Conservation (phyloP, 306 rosid species). For the Macrotyloma uniflorum region DNA sequence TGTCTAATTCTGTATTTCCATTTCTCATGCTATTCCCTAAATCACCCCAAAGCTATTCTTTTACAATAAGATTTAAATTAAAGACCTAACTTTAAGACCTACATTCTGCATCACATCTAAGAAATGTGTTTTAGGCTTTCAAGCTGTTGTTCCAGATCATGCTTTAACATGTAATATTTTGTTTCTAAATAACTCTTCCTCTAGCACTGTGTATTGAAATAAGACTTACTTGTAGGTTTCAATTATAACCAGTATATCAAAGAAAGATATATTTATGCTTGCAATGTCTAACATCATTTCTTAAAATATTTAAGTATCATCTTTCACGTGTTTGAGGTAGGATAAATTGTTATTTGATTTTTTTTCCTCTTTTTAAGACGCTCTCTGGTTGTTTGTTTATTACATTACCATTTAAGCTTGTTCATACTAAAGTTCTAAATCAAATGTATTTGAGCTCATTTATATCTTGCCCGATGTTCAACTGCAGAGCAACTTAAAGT, state of each 20-base stretch:
- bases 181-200: not conserved
- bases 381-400: not conserved
- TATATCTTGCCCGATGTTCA: constrained; percentile 4
- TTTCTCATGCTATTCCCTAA: not conserved
- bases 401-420: not conserved
- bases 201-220: not conserved
- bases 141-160: constrained; percentile 1
- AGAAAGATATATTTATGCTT: constrained; percentile 23
- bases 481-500: constrained; percentile 28
- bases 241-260: not conserved
- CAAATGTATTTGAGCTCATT: constrained; percentile 32
- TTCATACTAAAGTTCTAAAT: constrained; percentile 9
- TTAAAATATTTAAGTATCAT: too few species aligned
- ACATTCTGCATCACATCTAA: constrained; percentile 24
- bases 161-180: constrained; percentile 2
- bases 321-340: not conserved
- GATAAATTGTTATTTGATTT: constrained; percentile 12
- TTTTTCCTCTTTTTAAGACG: not conserved
- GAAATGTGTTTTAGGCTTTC: not conserved
- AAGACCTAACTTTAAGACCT: not conserved
- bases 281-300: not conserved
- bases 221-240: not conserved
- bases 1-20: not conserved
- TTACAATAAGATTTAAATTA: not conserved
- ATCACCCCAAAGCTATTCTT: constrained; percentile 9